These are phyloP conservation scores for Trichothecium roseum DNA, from an alignment of 2,329 filamentous ascomycete species.

Conservation along the genomic window DNA sequence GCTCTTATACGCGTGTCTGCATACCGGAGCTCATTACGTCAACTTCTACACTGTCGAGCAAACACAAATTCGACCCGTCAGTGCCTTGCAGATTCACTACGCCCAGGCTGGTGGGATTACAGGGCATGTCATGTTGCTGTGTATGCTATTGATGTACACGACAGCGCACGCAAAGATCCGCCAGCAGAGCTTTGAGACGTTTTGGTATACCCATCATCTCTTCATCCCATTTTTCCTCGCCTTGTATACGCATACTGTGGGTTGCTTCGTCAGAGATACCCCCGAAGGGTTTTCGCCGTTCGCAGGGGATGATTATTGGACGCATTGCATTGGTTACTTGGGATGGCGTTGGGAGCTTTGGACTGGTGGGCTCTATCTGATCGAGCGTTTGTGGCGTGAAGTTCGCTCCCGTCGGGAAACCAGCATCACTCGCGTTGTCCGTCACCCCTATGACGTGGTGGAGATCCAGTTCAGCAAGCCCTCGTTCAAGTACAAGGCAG, in stretches of 20 bases:
- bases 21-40: slow-evolving; percentile 79
- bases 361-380: slow-evolving; percentile 74
- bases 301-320: slow-evolving; percentile 72
- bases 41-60: slow-evolving; percentile 97
- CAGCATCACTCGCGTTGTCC: slow-evolving; percentile 85
- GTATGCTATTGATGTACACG: slow-evolving; percentile 98
- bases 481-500: slow-evolving; percentile 95
- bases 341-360: slow-evolving; percentile 96
- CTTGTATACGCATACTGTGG: slow-evolving; percentile 90
- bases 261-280: slow-evolving; percentile 90
- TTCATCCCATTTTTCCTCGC: slow-evolving; percentile 91
- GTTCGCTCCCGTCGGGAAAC: slow-evolving; percentile 74
- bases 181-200: slow-evolving; percentile 95
- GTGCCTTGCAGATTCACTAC: slow-evolving; percentile 87
- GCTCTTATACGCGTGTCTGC: slow-evolving; percentile 69
- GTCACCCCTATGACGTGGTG: slow-evolving; percentile 92
- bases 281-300: slow-evolving; percentile 68
- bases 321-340: slow-evolving; percentile 87
- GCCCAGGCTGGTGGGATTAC: slow-evolving; percentile 82
- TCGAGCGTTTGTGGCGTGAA: slow-evolving; percentile 85
- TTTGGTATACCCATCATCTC: slow-evolving; percentile 99
- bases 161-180: slow-evolving; percentile 88
- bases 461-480: slow-evolving; percentile 97
- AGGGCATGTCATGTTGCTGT: slow-evolving; percentile 95
- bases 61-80: slow-evolving; percentile 67